Evolutionary conservation across 2,329 filamentous ascomycete genomes (phyloP), one percentile per base, ranked within the genome.

Genomic region (Ceratocystis smalleyi): DNA sequence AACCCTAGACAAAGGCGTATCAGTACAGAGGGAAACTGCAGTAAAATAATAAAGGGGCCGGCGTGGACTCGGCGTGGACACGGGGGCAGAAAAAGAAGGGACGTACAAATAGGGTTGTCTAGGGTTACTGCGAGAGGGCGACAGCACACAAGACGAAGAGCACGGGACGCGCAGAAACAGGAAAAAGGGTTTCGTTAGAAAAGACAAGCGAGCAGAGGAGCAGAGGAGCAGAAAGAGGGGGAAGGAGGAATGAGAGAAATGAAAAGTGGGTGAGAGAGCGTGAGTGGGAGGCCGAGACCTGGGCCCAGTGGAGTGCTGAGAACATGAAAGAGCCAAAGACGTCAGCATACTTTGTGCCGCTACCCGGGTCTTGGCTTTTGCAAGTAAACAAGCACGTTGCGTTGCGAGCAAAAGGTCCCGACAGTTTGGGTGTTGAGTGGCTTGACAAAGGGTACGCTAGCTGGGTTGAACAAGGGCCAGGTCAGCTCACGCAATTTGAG

Each of bases 371-470:
- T 32, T 55, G 51, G 24, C 24, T 55, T 27, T 49, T 10, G n/a
- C n/a, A 19, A 19, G 43, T 47, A 47, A 17, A 47, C 8, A 22
- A 24, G 35, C n/a, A 49, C 19, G 22, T 49, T 40, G 35, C 45
- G 45, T 22, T 49, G 45, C 15, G 24, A 55, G 51, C 51, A 55
- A 55, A 55, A 55, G 51, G 51, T 55, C 51, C 51, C 51, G 51
- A 55, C 51, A 55, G 51, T 55, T 55, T 55, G 51, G 51, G 51
- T 55, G 24, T 55, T 40, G 10, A 55, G 24, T 55, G 51, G 22
- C 51, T 15, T 27, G 17, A 30, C 22, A 55, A 27, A 19, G 45
- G n/a, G n/a, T 22, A 49, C 22, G 22, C 45, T 10, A n/a, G 45
- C n/a, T n/a, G 12, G 45, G 45, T 17, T 17, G 45, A 22, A 22